Evolutionary conservation across 768 basidiomycete species (phyloP), one percentile per base, ranked within the genome.

Genomic region (Calocera viscosa): DNA sequence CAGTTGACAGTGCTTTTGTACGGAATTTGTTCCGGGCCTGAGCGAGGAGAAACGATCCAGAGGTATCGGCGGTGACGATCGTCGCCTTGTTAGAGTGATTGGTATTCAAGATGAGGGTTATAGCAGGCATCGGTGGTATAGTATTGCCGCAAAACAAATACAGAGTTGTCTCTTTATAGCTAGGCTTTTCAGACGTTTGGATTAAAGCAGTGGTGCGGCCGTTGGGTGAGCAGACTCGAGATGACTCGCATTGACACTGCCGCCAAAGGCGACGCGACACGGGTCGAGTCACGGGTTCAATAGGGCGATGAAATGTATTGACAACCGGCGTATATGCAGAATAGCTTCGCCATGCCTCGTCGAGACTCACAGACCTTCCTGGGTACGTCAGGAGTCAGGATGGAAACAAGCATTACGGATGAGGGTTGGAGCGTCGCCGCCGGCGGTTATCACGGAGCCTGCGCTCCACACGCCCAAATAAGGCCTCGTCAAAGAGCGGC

Each of bases 11-110:
- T 30, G 67, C 71, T 72, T 77, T 76, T 64, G 68, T 65, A 17
- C 76, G 73, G 66, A 79, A 77, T 69, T 78, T 78, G 67, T 79
- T 78, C 39, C 73, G 73, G n/a, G 76, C 77, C 69, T 77, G 73
- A 33, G 72, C 72, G 33, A 78, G 72, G 65, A 78, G 77, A 19
- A 40, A 22, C n/a, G 28, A 14, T 1, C 39, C 35, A 17, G 47
- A 64, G 38, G 67, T 26, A 7, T 16, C 40, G 67, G 69, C 41
- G 30, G 76, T 66, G 35, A 76, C 60, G 26, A 77, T 40, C 19
- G 72, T 75, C 47, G 75, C 75, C 67, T 74, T 73, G 49, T 73
- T 76, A 66, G 49, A 72, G 30, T 79, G 75, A 66, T 79, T 75
- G n/a, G 70, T 71, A 67, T 79, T 78, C 24, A 78, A 73, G 22